Conservation (phyloP, 371 early-diverging fungal species). For the Entomophthora muscae region DNA sequence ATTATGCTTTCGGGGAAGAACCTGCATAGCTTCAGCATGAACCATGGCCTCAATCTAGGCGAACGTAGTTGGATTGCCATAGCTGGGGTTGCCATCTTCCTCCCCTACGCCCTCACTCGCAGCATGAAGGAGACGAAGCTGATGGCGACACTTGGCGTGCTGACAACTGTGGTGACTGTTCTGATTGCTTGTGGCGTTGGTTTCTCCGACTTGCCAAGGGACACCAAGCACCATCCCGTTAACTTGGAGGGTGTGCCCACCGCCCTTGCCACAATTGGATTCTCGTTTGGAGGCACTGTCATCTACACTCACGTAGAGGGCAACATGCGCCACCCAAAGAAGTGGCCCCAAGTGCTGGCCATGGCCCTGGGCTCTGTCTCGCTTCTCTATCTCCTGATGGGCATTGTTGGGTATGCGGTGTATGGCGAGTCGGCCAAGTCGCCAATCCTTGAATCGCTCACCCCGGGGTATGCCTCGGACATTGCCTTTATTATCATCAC, state of each 20-base stretch:
- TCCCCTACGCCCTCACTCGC: background rate
- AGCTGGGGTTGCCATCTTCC: background rate
- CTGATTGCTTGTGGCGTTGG: slow-evolving; percentile 20
- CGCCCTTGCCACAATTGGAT: slow-evolving; percentile 37
- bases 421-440: slow-evolving; percentile 45
- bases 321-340: slow-evolving; percentile 31
- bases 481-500: slow-evolving; percentile 57
- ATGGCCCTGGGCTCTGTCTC: slow-evolving; percentile 51
- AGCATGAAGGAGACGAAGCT: slow-evolving; percentile 9
- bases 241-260: slow-evolving; percentile 7
- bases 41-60: background rate
- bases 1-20: slow-evolving; percentile 31
- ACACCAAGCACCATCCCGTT: background rate
- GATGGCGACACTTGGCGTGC: slow-evolving; percentile 25
- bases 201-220: slow-evolving; percentile 13
- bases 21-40: background rate
- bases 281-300: slow-evolving; percentile 61
- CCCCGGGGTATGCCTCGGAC: slow-evolving; percentile 34
- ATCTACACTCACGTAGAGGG: slow-evolving; percentile 37
- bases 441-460: slow-evolving; percentile 53
- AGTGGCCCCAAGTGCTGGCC: slow-evolving; percentile 50
- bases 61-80: background rate
- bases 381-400: slow-evolving; percentile 50
- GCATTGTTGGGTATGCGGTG: slow-evolving; percentile 59
- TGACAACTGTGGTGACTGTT: slow-evolving; percentile 28